Conservation (phyloP, 768 basidiomycete species). For the Royoungia palumana region DNA sequence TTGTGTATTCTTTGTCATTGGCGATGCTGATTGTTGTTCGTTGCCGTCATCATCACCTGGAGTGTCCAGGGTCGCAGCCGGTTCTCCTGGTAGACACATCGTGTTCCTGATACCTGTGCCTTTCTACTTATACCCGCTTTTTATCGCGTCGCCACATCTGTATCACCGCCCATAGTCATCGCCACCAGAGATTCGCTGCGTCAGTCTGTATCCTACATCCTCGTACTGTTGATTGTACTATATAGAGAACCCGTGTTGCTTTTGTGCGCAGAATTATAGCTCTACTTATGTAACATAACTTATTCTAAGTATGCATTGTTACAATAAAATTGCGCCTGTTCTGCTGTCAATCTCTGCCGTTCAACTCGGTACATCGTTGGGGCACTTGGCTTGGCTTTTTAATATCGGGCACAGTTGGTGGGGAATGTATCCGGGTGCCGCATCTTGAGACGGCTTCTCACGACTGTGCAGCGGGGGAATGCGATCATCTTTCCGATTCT, state of each 20-base stretch:
- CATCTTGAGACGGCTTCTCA: too few species aligned
- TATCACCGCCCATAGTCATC: conserved; percentile 23
- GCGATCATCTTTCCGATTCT: too few species aligned
- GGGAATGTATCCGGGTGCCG: too few species aligned
- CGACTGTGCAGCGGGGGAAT: too few species aligned
- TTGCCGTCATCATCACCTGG: conserved; percentile 16
- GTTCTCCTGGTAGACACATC: conserved; percentile 13
- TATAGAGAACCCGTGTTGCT: conserved; percentile 11
- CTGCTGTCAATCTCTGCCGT: too few species aligned
- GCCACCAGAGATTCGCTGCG: conserved; percentile 12
- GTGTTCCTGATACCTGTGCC: conserved; percentile 32
- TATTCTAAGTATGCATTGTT: conserved; percentile 4
- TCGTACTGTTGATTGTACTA: conserved; percentile 7
- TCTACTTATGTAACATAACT: background rate
- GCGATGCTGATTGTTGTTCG: conserved; percentile 25
- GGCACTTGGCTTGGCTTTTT: too few species aligned
- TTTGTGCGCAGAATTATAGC: conserved; percentile 12
- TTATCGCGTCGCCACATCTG: conserved; percentile 22
- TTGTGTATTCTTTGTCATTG: conserved; percentile 5
- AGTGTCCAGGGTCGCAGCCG: conserved; percentile 13
- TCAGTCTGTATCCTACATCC: conserved; percentile 20
- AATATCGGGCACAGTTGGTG: too few species aligned
- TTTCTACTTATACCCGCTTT: conserved; percentile 25
- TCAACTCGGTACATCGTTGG: too few species aligned
- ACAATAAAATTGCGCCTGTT: too few species aligned